Base-by-base conservation (phyloP, 1,284 basidiomycete genomes). In the Bjerkandera adusta region DNA sequence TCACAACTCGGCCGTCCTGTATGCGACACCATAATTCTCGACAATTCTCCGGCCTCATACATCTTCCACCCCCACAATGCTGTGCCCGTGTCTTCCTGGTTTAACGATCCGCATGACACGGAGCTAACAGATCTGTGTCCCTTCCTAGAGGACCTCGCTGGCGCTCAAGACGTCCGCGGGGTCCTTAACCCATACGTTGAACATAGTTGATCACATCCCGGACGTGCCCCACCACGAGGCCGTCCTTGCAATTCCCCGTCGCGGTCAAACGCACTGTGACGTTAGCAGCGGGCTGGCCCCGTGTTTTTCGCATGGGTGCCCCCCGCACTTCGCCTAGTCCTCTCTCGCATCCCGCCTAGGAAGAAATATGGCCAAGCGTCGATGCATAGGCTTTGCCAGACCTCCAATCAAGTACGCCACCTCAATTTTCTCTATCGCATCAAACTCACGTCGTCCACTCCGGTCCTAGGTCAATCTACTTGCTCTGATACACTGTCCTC, bases 61-160 rank as follows among this genome's bases (percentile, higher is more conserved):
- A 96, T 99, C 55, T 99, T 99, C 79, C 96, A 99, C 63, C 94
- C 94, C 4, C 95, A 97, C 71, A 98, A 98, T 63, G 96, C 97
- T 29, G 96, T 98, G 2, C 96, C 96, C 13, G 93, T 99, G 40
- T 97, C 95, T 37, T 95, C 92, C 51, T 99, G 96, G 97, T 99
- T 99, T 75, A 98, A 97, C 68, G 91, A 93, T 68, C 92, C 92
- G 3, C 93, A 97, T 63, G 96, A 98, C 66, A 97, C 95, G 18
- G 96, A 98, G 68, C 74, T 98, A 54, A 95, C 91, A 33, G 96
- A 98, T 66, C 73, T 99, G 39, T 87, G 88, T 55, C 92, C 89
- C 33, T 98, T 99, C 81, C 77, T 99, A 54, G 73, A 87, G 18
- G 96, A 99, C 67, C 77, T 99, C 32, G 79, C 76, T 26, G 70